Evolutionary conservation across 2,329 filamentous ascomycete genomes (phyloP).

Genomic region (Gaeumannomyces tritici): DNA sequence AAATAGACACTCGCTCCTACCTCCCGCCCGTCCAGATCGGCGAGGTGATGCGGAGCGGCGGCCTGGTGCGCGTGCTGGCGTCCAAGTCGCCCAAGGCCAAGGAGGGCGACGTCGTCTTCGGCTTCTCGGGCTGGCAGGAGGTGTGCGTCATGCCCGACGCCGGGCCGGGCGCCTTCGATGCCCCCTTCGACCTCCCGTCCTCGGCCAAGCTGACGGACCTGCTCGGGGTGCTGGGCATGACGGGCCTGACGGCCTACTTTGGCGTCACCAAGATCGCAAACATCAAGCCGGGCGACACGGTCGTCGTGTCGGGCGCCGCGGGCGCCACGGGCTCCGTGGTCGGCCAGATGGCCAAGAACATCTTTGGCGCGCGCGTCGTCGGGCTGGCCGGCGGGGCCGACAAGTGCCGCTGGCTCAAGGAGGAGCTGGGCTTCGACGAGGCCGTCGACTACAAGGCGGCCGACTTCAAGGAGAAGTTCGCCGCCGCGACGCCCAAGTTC

Average conservation of each 20-base stretch:
- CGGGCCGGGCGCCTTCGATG: constrained; percentile 15
- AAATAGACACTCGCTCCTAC: constrained; percentile 30
- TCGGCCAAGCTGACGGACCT: constrained; percentile 34
- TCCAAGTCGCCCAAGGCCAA: constrained; percentile 34
- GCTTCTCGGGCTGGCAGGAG: constrained; percentile 47
- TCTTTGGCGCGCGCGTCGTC: constrained; percentile 39
- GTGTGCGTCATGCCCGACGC: constrained; percentile 38
- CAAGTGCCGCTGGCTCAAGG: constrained; percentile 52
- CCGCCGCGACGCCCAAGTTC: constrained; percentile 42
- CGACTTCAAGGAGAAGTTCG: constrained; percentile 51
- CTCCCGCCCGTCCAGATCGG: constrained; percentile 51
- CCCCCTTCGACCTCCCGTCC: constrained; percentile 15
- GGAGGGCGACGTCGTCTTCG: constrained; percentile 40
- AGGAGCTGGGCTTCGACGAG: constrained; percentile 56
- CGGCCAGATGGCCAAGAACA: constrained; percentile 57
- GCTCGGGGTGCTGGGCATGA: constrained; percentile 43
- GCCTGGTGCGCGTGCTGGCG: constrained; percentile 42
- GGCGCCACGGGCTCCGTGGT: constrained; percentile 58
- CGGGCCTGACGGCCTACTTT: constrained; percentile 58
- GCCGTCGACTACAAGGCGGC: constrained; percentile 61
- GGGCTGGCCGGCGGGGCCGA: constrained; percentile 46
- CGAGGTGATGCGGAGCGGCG: constrained; percentile 47
- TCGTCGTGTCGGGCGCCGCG: constrained; percentile 57
- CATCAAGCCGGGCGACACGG: constrained; percentile 49
- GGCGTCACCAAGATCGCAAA: constrained; percentile 49